phyloP scores from a whole-genome alignment of 768 basidiomycete species.

The Boletus subparvulus region DNA sequence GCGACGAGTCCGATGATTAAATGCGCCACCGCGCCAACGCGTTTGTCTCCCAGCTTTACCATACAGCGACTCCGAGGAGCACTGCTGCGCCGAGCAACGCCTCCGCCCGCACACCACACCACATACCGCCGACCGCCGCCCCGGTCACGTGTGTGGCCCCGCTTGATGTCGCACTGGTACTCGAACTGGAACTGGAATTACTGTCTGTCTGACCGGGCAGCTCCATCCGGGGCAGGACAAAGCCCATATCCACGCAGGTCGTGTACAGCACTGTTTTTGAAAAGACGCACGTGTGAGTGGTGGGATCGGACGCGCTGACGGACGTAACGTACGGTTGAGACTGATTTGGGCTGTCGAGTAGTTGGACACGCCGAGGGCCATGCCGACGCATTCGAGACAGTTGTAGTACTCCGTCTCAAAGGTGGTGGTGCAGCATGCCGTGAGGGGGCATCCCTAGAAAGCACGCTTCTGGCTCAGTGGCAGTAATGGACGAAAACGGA shows the following conservation, averaged over 20 bases:
- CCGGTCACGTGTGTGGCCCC: not conserved
- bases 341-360: slow-evolving; percentile 30
- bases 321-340: slow-evolving; percentile 42
- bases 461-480: not conserved
- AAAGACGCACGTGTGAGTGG: not conserved
- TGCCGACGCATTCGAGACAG: slow-evolving; percentile 42
- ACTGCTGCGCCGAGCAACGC: slow-evolving; percentile 2
- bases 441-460: slow-evolving; percentile 29
- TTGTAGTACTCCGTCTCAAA: slow-evolving; percentile 43
- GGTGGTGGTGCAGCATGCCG: slow-evolving; percentile 39
- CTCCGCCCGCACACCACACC: not conserved
- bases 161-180: not conserved
- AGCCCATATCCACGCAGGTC: slow-evolving; percentile 29
- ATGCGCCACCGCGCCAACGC: not conserved
- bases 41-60: not conserved
- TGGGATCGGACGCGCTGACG: not conserved
- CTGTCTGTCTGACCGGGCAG: slow-evolving; percentile 26
- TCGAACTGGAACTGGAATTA: slow-evolving; percentile 13
- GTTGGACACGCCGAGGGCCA: slow-evolving; percentile 24
- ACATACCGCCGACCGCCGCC: not conserved
- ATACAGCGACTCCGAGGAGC: slow-evolving; percentile 11
- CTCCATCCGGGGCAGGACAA: slow-evolving; percentile 21
- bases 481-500: not conserved
- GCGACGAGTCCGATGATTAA: not conserved
- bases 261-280: slow-evolving; percentile 19